Evolutionary conservation across 495 filamentous ascomycete species (phyloP).

Genomic region (Hypoxylon lienhwacheense): DNA sequence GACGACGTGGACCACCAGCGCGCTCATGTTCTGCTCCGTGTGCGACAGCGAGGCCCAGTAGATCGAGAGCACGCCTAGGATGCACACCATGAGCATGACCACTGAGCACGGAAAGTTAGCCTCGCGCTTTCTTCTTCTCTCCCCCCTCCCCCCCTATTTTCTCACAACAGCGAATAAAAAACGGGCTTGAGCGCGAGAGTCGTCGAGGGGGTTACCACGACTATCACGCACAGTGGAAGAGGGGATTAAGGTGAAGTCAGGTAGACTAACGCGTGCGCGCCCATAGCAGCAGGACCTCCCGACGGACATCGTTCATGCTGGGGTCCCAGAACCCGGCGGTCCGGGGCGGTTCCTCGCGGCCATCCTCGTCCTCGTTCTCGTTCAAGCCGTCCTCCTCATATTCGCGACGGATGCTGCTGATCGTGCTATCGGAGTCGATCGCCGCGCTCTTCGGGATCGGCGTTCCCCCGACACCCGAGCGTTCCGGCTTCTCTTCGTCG

Average conservation of each 20-base stretch:
- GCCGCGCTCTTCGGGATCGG: background rate
- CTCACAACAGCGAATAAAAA: too few species aligned
- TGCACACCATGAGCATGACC: constrained; percentile 55
- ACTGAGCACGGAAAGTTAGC: constrained; percentile 42
- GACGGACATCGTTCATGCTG: constrained; percentile 50
- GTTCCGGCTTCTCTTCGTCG: too few species aligned
- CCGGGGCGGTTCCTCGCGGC: constrained; percentile 37
- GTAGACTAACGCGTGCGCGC: constrained; percentile 43
- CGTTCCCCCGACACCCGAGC: background rate
- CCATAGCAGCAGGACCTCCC: constrained; percentile 48
- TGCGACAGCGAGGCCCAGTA: constrained; percentile 64
- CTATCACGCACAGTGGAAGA: too few species aligned
- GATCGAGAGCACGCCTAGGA: constrained; percentile 58
- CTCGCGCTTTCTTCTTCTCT: background rate
- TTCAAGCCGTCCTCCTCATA: constrained; percentile 1
- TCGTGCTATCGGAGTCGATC: constrained; percentile 18
- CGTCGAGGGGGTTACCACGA: background rate
- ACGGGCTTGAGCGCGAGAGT: too few species aligned
- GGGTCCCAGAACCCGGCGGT: constrained; percentile 57
- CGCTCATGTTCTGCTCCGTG: constrained; percentile 50
- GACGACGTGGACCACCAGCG: constrained; percentile 61
- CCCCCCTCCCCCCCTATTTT: too few species aligned
- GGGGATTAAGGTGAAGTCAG: background rate
- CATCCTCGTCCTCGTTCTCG: too few species aligned
- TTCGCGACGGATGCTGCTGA: background rate